A percentile compares a stretch with the other conserved stretches of the same genome.
Conservation (phyloP, 768 basidiomycete genomes). For the Myochromella boudieri region DNA sequence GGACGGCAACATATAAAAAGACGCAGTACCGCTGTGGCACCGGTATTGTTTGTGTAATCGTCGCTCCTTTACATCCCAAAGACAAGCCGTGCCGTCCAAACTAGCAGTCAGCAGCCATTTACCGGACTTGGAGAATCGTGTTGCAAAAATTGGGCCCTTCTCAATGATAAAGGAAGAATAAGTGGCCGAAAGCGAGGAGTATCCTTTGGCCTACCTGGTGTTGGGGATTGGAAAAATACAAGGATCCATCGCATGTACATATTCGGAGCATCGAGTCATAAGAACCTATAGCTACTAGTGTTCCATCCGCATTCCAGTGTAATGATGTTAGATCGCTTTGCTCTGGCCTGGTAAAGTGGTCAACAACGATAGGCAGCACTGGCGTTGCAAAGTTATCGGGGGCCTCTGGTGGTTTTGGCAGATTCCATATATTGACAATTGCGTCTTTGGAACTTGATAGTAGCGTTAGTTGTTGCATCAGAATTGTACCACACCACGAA, state of each 20-base stretch:
- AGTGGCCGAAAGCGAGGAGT: conserved; percentile 13
- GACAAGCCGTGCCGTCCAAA: conserved; percentile 71
- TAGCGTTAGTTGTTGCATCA: conserved; percentile 11
- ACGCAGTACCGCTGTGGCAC: conserved; percentile 57
- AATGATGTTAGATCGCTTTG: conserved; percentile 71
- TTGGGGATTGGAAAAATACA: conserved; percentile 60
- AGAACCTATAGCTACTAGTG: conserved; percentile 73
- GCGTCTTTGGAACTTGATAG: conserved; percentile 72
- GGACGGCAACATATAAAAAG: conserved; percentile 9
- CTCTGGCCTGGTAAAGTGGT: conserved; percentile 46
- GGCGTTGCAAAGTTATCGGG: conserved; percentile 27
- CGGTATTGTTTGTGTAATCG: conserved; percentile 61
- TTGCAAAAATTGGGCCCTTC: conserved; percentile 81
- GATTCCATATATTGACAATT: conserved; percentile 70
- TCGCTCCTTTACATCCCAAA: conserved; percentile 74
- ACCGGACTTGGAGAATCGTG: conserved; percentile 73
- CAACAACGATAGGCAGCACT: conserved; percentile 40
- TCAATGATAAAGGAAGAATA: conserved; percentile 33
- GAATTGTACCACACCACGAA: no score
- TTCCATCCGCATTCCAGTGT: conserved; percentile 76
- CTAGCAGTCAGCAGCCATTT: conserved; percentile 76
- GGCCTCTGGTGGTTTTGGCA: conserved; percentile 42
- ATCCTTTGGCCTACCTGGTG: conserved; percentile 55
- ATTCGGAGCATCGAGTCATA: conserved; percentile 75
- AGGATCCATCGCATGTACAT: conserved; percentile 56